Percentiles rank a stretch among this genome's conserved stretches.
Evolutionary conservation across 768 basidiomycete genomes (phyloP).

Genomic region (Lactarius quietus): DNA sequence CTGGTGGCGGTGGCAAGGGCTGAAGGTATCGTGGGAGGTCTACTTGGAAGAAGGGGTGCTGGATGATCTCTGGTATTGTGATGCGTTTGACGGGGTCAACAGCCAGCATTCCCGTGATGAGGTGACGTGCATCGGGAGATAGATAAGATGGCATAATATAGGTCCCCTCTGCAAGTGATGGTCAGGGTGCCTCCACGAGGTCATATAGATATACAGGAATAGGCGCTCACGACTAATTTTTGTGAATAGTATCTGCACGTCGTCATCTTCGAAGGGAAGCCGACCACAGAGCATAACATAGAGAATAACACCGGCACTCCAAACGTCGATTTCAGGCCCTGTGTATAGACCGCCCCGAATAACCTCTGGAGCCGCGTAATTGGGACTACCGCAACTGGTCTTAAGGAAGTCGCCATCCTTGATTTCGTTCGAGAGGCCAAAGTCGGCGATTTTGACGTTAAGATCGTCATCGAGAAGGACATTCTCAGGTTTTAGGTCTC

Average conservation of each 20-base stretch:
- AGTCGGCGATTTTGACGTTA: constrained; percentile 98
- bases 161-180: constrained; percentile 60
- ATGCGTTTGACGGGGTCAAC: constrained; percentile 95
- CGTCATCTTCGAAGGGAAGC: constrained; percentile 96
- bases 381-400: constrained; percentile 97
- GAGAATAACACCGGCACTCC: constrained; percentile 98
- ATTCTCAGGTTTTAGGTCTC: constrained; percentile 98
- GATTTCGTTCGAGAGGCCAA: constrained; percentile 94
- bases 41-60: constrained; percentile 85
- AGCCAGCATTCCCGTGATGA: constrained; percentile 87
- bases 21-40: constrained; percentile 85
- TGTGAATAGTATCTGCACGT: constrained; percentile 87
- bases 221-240: constrained; percentile 79
- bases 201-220: not conserved
- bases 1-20: constrained; percentile 73
- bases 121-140: constrained; percentile 67
- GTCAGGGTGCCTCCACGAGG: constrained; percentile 9
- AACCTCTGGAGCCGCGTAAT: constrained; percentile 98
- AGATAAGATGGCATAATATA: constrained; percentile 85
- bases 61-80: constrained; percentile 86
- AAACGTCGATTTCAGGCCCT: constrained; percentile 97
- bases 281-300: constrained; percentile 97
- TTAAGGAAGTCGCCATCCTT: constrained; percentile 95
- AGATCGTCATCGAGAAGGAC: constrained; percentile 79
- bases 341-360: constrained; percentile 94